Conservation (phyloP, 371 early-diverging fungal species). For the Syncephalis plumigaleata region DNA sequence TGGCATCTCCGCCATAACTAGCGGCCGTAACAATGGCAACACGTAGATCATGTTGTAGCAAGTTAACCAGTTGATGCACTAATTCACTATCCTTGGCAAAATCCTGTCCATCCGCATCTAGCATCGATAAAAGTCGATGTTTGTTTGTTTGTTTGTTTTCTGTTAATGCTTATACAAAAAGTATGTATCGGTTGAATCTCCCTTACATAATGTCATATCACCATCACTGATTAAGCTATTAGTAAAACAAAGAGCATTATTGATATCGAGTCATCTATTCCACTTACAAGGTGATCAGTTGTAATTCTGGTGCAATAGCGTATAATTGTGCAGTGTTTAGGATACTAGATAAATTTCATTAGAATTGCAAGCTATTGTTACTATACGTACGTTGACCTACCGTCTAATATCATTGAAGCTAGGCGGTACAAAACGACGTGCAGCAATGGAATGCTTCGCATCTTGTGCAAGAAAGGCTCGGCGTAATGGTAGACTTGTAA, state of each 20-base stretch:
- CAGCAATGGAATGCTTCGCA: slow-evolving; percentile 36
- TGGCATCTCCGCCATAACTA: slow-evolving; percentile 48
- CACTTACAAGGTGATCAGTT: slow-evolving; percentile 45
- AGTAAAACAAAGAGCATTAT: neutral
- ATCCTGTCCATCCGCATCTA: slow-evolving; percentile 58
- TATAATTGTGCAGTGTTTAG: slow-evolving; percentile 63
- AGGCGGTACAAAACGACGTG: slow-evolving; percentile 58
- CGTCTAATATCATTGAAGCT: slow-evolving; percentile 69
- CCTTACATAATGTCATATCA: slow-evolving; percentile 59
- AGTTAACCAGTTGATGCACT: slow-evolving; percentile 29
- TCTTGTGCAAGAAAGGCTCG: slow-evolving; percentile 41
- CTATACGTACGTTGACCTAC: slow-evolving; percentile 7
- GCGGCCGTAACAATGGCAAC: slow-evolving; percentile 80
- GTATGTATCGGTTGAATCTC: too few species aligned
- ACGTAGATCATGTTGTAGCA: slow-evolving; percentile 32
- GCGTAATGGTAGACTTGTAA: slow-evolving; percentile 51
- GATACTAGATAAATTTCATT: slow-evolving; percentile 20
- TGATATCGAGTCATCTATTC: neutral
- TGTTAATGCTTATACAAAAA: neutral
- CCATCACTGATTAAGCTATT: too few species aligned
- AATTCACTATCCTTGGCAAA: slow-evolving; percentile 44
- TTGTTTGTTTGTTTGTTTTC: neutral
- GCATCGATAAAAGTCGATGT: neutral
- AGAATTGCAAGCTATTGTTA: neutral
- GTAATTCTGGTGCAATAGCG: slow-evolving; percentile 23